Evolutionary conservation across 2,329 filamentous ascomycete genomes (phyloP).

Genomic region (Drechslerella dactyloides): DNA sequence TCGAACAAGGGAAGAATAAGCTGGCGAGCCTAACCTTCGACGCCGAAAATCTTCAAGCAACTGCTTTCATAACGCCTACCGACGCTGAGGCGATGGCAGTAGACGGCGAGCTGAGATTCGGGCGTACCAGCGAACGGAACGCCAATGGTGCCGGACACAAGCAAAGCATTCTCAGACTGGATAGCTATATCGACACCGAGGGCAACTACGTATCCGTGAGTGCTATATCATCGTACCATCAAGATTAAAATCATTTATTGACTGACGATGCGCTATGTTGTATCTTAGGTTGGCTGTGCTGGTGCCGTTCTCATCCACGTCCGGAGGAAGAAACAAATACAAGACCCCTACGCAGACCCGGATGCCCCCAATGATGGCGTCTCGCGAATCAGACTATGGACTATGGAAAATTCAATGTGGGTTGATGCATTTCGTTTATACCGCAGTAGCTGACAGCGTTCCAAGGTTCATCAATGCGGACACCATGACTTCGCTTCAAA

Average conservation of each 20-base stretch:
- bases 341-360: conserved; percentile 68
- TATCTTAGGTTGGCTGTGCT: conserved; percentile 72
- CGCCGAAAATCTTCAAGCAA: neutral
- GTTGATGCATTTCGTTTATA: conserved; percentile 37
- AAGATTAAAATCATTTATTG: conserved; percentile 7
- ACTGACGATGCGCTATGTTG: conserved; percentile 35
- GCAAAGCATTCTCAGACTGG: conserved; percentile 72
- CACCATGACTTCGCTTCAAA: conserved; percentile 80
- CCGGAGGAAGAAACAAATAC: conserved; percentile 69
- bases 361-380: conserved; percentile 67
- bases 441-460: conserved; percentile 1
- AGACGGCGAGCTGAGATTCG: conserved; percentile 48
- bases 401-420: conserved; percentile 68
- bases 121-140: neutral
- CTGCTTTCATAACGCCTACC: conserved; percentile 36
- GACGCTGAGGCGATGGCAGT: conserved; percentile 56
- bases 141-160: conserved; percentile 5
- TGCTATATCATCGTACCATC: conserved; percentile 63
- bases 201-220: conserved; percentile 64
- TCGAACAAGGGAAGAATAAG: conserved; percentile 43
- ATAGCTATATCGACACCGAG: conserved; percentile 71
- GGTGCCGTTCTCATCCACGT: conserved; percentile 85
- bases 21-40: conserved; percentile 18
- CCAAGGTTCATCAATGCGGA: conserved; percentile 80
- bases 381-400: conserved; percentile 74